Evolutionary conservation across 768 basidiomycete species (phyloP).

Genomic region (Amanita phalloides): DNA sequence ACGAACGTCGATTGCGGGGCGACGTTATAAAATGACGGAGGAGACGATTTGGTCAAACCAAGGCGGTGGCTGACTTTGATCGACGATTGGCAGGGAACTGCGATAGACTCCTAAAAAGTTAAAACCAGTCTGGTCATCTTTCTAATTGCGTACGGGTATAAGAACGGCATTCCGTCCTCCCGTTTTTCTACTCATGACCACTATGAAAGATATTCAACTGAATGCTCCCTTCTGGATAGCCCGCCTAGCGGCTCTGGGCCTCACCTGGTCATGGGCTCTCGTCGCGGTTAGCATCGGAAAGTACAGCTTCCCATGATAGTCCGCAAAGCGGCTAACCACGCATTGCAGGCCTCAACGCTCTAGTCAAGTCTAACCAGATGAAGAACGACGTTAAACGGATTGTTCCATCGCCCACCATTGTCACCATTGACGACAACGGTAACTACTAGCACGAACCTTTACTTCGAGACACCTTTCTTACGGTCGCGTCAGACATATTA

Average conservation of each 20-base stretch:
- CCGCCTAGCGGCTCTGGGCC: constrained; percentile 11
- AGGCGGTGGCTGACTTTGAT: too few relatives aligned
- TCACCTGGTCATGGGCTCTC: constrained; percentile 20
- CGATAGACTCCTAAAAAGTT: too few relatives aligned
- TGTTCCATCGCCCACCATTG: constrained; percentile 9
- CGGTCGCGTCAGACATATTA: constrained; percentile 11
- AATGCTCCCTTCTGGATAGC: neutral
- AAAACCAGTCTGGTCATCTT: too few relatives aligned
- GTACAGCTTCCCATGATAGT: neutral
- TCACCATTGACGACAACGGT: constrained; percentile 14
- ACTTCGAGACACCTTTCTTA: neutral
- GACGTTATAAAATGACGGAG: too few relatives aligned
- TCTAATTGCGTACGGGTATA: too few relatives aligned
- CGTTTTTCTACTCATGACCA: neutral
- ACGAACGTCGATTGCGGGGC: too few relatives aligned
- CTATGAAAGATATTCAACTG: neutral
- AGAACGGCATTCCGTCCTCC: too few relatives aligned
- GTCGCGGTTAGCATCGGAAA: constrained; percentile 13
- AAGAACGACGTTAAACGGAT: constrained; percentile 9
- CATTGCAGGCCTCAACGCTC: constrained; percentile 14
- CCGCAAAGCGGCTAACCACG: neutral
- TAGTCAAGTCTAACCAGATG: constrained; percentile 14
- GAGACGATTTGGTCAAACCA: too few relatives aligned
- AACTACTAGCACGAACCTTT: neutral
- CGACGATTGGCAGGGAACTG: too few relatives aligned